A percentile compares a stretch with the other conserved stretches of the same genome.
These are phyloP conservation scores for Warburgia ugandensis DNA, from an alignment of 164 flowering plant genomes.

Conservation along the genomic window DNA sequence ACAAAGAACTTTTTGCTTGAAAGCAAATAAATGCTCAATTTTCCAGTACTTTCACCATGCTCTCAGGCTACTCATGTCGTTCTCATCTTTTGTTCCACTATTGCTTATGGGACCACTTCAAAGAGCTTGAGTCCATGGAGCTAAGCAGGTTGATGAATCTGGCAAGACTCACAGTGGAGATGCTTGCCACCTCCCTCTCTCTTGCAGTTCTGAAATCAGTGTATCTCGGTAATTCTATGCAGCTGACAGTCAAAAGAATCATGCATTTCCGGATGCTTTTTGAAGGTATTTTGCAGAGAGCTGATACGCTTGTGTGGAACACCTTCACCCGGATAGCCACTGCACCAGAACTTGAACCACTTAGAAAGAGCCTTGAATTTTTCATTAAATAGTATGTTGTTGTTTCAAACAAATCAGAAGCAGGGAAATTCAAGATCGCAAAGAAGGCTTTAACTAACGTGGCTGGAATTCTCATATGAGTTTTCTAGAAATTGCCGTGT, in stretches of 20 bases:
- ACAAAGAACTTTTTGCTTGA: too few species aligned
- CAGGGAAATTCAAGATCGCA: conserved; percentile 50
- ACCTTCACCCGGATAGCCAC: conserved; percentile 71
- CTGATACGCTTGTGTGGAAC: conserved; percentile 69
- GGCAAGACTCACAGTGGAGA: conserved; percentile 70
- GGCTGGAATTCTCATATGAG: conserved; percentile 61
- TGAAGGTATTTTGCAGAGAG: conserved; percentile 59
- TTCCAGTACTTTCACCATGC: too few species aligned
- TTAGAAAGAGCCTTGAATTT: conserved; percentile 54
- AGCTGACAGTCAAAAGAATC: conserved; percentile 54
- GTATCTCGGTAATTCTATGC: conserved; percentile 39
- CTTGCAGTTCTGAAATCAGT: conserved; percentile 62
- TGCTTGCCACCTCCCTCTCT: conserved; percentile 62
- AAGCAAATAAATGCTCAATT: too few species aligned
- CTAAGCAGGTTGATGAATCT: conserved; percentile 69
- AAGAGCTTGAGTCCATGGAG: conserved; percentile 71
- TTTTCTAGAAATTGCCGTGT: too few species aligned
- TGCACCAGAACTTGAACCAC: conserved; percentile 60
- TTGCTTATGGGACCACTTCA: conserved; percentile 93
- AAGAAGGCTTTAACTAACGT: conserved; percentile 67
- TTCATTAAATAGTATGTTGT: conserved; percentile 57
- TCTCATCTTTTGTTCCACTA: too few species aligned
- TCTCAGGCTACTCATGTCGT: too few species aligned
- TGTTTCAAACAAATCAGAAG: conserved; percentile 15
- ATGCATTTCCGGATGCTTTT: conserved; percentile 89